Evolutionary conservation across 192 early-diverging fungal genomes (phyloP).

Genomic region (Gamsiella multidivaricata): DNA sequence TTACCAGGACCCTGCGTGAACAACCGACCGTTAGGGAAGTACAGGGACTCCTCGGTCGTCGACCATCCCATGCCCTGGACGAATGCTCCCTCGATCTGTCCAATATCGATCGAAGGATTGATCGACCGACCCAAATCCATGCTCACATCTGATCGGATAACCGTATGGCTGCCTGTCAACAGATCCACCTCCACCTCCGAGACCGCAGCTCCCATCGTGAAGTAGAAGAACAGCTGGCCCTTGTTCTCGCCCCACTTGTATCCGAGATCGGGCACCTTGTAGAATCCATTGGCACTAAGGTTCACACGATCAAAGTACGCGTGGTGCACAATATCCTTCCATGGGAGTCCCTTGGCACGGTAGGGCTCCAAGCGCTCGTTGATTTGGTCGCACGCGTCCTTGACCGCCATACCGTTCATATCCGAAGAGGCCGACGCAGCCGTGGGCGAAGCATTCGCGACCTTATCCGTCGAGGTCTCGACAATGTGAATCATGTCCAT

Average conservation of each 20-base stretch:
- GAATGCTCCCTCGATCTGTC: constrained; percentile 92
- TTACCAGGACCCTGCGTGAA: constrained; percentile 86
- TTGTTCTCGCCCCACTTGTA: constrained; percentile 78
- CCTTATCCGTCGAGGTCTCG: constrained; percentile 79
- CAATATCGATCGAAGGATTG: constrained; percentile 89
- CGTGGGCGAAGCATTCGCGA: constrained; percentile 83
- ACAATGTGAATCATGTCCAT: constrained; percentile 69
- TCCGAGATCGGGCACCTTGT: constrained; percentile 82
- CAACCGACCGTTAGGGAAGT: constrained; percentile 78
- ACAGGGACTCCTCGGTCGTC: constrained; percentile 85
- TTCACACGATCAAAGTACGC: constrained; percentile 86
- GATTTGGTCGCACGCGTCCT: constrained; percentile 81
- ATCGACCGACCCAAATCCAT: constrained; percentile 90
- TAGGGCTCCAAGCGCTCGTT: constrained; percentile 77
- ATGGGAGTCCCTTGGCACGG: constrained; percentile 66
- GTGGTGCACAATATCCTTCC: constrained; percentile 61
- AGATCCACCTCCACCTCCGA: constrained; percentile 89
- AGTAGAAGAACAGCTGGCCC: constrained; percentile 83
- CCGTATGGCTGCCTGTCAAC: constrained; percentile 83
- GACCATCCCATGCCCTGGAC: constrained; percentile 87
- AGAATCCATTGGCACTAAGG: constrained; percentile 86
- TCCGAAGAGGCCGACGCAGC: constrained; percentile 84
- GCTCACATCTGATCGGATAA: constrained; percentile 76
- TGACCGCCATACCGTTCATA: constrained; percentile 85
- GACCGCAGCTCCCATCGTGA: constrained; percentile 83